These are phyloP conservation scores for Salpingoeca rosetta DNA, from an alignment of 78 protist species.

Conservation along the genomic window DNA sequence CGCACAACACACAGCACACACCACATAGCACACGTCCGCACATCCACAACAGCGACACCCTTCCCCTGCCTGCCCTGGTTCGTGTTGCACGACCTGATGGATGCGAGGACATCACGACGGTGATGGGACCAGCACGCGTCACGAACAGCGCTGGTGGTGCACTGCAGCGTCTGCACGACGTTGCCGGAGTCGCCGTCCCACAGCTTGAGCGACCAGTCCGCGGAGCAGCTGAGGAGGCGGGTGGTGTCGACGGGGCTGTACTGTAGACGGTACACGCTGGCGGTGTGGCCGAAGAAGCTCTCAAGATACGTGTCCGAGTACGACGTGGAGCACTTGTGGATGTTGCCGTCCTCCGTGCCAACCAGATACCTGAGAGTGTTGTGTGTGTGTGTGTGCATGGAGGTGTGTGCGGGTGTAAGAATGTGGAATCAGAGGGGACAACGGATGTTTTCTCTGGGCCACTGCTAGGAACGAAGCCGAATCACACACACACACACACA, in stretches of 20 bases:
- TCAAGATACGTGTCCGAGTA: conserved; percentile 59
- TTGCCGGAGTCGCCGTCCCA: neutral
- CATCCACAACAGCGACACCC: no score
- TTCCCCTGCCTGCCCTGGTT: no score
- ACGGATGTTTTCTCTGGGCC: no score
- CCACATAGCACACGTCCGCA: no score
- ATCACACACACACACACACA: conserved; percentile 29
- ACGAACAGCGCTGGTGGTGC: neutral
- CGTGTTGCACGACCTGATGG: no score
- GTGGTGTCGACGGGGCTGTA: conserved; percentile 41
- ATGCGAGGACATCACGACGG: neutral
- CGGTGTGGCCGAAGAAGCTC: conserved; percentile 44
- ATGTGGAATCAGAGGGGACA: no score
- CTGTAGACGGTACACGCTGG: conserved; percentile 44
- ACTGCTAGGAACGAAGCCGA: conserved; percentile 34
- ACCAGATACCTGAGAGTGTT: conserved; percentile 38
- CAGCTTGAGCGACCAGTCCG: neutral
- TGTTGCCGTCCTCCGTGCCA: conserved; percentile 66
- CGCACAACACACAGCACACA: no score
- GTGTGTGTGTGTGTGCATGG: no score
- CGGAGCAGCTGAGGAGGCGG: conserved; percentile 1
- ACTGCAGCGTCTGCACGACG: no score
- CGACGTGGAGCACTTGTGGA: conserved; percentile 58
- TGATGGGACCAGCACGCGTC: neutral
- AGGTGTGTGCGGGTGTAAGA: no score